Conservation (phyloP, 1,139 yeast species). For the Magnusiomyces suaveolens region DNA sequence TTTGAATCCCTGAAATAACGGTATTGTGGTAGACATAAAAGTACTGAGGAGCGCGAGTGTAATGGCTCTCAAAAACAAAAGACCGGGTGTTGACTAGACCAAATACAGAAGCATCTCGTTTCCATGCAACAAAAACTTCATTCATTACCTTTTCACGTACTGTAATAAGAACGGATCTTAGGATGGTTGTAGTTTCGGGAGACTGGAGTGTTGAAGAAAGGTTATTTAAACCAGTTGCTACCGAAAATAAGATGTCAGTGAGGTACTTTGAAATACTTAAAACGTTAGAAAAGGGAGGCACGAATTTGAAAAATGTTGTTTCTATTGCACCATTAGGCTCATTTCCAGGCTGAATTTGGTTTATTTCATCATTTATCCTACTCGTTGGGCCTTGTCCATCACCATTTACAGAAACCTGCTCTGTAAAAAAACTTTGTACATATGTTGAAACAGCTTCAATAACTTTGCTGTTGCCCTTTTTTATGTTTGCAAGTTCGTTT, state of each 20-base stretch:
- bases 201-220: constrained; percentile 39
- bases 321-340: too few relatives aligned
- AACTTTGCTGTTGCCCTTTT: too few relatives aligned
- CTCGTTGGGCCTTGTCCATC: too few relatives aligned
- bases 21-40: constrained; percentile 27
- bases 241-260: constrained; percentile 34
- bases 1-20: constrained; percentile 27
- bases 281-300: constrained; percentile 52
- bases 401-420: too few relatives aligned
- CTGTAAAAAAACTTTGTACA: too few relatives aligned
- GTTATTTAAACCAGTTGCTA: constrained; percentile 36
- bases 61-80: constrained; percentile 16
- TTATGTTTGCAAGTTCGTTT: too few relatives aligned
- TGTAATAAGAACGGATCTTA: constrained; percentile 33
- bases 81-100: constrained; percentile 39
- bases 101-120: constrained; percentile 40
- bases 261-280: constrained; percentile 45
- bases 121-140: constrained; percentile 43
- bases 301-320: too few relatives aligned
- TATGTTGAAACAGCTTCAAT: too few relatives aligned
- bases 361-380: too few relatives aligned
- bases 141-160: constrained; percentile 37
- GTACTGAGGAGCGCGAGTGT: constrained; percentile 25
- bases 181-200: constrained; percentile 31
- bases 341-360: too few relatives aligned